Base-by-base conservation (phyloP, 495 filamentous ascomycete species). In the Saxispiralis lemnorum region DNA sequence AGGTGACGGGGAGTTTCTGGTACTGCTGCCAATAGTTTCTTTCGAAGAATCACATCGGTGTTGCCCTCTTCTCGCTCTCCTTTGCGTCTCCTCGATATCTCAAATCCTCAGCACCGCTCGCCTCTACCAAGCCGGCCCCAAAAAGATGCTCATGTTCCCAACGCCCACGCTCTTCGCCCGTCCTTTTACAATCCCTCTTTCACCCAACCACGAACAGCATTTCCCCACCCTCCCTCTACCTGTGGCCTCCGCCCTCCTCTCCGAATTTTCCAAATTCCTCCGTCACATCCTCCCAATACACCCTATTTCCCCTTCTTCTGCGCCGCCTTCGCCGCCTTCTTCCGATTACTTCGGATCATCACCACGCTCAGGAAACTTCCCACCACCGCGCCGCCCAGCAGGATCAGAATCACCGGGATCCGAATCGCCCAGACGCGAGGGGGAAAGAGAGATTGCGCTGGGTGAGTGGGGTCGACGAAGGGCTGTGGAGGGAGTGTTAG, bases 371-470 rank as follows among this genome's bases (percentile, higher is more conserved):
- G 70, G 67, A 99, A 96, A 42, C 82, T 89, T 32, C 92, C 92
- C 31, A 99, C 88, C 52, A 99, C 86, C 32, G 89, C 86, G 19
- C 75, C 85, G 35, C 82, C 89, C 47, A 96, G 69, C 14, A 99
- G 76, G 41, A 93, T 78, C 39, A 96, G 77, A 59, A 96, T 93
- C 52, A 99, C 86, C 45, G 89, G 89, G 56, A 99, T 87, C 57
- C 92, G 87, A 57, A 99, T 93, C 40, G 89, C 89, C 89, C 89
- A 99, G 50, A 93, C 88, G 56, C 92, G 85, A 3, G 92, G 86
- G 31, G 85, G 92, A 68, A 99, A 99, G 65, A 95, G 70, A 58
- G 78, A 78, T 59, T 99, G 89, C 41, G 95, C 78, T 40, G 85
- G 82, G 59, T 96, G 89, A 2, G 31, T 35, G 57, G 81, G 83